These are phyloP conservation scores for Alternaria conjuncta DNA, from an alignment of 2,329 filamentous ascomycete genomes.

Conservation along the genomic window DNA sequence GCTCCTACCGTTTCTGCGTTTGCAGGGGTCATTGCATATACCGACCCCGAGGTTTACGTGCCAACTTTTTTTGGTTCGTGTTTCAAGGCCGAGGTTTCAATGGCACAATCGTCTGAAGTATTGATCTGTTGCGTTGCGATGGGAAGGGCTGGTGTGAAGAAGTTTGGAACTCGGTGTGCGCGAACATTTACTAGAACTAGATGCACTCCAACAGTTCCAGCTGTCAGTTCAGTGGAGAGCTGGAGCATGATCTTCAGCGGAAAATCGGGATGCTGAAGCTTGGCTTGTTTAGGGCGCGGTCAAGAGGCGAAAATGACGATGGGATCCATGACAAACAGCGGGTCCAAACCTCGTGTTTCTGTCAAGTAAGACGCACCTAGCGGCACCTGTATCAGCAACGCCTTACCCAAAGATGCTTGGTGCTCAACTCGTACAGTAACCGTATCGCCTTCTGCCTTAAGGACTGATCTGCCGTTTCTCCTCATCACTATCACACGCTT, in stretches of 20 bases:
- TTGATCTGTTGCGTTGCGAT: not conserved
- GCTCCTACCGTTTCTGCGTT: not conserved
- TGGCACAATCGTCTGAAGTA: not conserved
- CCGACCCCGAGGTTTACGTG: conserved; percentile 9
- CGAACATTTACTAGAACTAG: not conserved
- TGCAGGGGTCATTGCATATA: conserved; percentile 11
- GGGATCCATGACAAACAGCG: conserved; percentile 1
- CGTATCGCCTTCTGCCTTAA: conserved; percentile 22
- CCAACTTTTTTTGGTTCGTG: conserved; percentile 10
- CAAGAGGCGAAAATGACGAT: conserved; percentile 9
- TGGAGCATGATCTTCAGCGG: conserved; percentile 8
- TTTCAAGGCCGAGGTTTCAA: not conserved
- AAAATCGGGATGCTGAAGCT: conserved; percentile 7
- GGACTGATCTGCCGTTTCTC: conserved; percentile 9
- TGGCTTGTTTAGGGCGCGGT: conserved; percentile 1
- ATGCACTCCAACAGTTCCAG: not conserved
- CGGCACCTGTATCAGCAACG: conserved; percentile 18
- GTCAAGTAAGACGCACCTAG: conserved; percentile 12
- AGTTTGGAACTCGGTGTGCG: not conserved
- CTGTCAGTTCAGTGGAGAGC: not conserved
- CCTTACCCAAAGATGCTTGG: not conserved
- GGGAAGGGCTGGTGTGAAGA: not conserved
- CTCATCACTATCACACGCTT: not conserved
- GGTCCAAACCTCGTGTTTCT: conserved; percentile 21
- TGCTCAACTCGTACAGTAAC: not conserved